phyloP scores from a whole-genome alignment of 2,329 filamentous ascomycete species.

The Lasiodiplodia citricola region DNA sequence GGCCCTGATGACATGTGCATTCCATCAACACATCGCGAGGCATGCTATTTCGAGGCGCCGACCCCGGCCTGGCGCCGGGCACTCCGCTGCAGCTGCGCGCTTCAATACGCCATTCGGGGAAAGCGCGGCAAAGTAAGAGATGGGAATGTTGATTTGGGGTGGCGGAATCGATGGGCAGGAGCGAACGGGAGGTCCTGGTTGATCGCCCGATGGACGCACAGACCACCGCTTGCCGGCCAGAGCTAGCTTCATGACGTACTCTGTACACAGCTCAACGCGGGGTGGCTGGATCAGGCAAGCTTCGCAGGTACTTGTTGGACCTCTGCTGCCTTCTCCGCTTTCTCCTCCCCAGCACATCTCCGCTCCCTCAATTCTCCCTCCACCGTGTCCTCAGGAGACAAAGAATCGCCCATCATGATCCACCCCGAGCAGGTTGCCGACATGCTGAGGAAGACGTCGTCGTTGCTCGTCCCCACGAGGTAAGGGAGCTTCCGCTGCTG shows the following conservation, averaged over 20 bases:
- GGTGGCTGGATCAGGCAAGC: conserved; percentile 9
- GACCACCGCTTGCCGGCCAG: conserved; percentile 5
- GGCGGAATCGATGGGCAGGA: conserved; percentile 9
- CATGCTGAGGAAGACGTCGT: conserved; percentile 21
- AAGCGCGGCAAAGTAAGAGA: neutral
- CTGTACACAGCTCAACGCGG: neutral
- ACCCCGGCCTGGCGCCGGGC: neutral
- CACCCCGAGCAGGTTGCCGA: conserved; percentile 27
- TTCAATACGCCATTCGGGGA: neutral
- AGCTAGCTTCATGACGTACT: conserved; percentile 2
- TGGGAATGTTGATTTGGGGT: conserved; percentile 15
- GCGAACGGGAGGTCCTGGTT: neutral
- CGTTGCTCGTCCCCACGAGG: conserved; percentile 26
- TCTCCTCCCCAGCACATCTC: conserved; percentile 6
- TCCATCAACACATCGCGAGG: conserved; percentile 16
- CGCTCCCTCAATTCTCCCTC: neutral
- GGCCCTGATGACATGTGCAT: conserved; percentile 18
- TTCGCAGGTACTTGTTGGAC: conserved; percentile 5
- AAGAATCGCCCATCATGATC: conserved; percentile 24
- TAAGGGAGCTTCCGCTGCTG: neutral
- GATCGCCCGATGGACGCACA: neutral
- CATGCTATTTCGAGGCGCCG: conserved; percentile 2
- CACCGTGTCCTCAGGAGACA: neutral
- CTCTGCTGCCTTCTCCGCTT: conserved; percentile 18
- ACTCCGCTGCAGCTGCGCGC: neutral